Evolutionary conservation across 257 asterid genomes (phyloP), one percentile per base, ranked within the genome.

Genomic region (Solanum corneliomulleri): DNA sequence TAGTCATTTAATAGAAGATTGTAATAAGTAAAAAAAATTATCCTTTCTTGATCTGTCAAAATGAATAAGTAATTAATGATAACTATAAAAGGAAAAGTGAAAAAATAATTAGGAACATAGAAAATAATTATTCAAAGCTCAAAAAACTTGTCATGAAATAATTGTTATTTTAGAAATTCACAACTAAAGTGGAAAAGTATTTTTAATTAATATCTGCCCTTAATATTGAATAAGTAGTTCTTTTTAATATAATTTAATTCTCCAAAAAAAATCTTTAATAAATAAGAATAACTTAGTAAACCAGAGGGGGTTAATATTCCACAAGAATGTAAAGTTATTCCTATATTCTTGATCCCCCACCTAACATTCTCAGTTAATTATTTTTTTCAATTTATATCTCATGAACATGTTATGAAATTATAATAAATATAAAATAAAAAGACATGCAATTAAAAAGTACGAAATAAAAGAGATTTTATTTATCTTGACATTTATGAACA

Each of bases 61-160:
- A 33, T 4, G 35, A 0, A 33, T 4, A 33, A 33, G 0, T 33
- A 33, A 33, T 33, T 33, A 33, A 33, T 1, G 0, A 33, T 33
- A 33, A 33, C 35, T 33, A 33, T 33, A 33, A 33, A 33, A 33
- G 0, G 5, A 33, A 33, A 33, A 33, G 5, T 33, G 35, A 33
- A 0, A 0, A 33, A 33, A 0, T 33, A 33, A 33, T 33, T 33
- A 33, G 5, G 5, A 33, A 33, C 5, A 4, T 0, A 33, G 35
- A 4, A 1, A 33, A 9, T 23, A 21, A 23, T 4, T 23, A 23
- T 60, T 60, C 69, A 10, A 20, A 2, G 69, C 4, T 60, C 69
- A 60, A 60, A 60, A 23, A 23, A 9, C 0, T 60, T 60, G 29
- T 62, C 7, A 0, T 6, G 29, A 62, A 62, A 62, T 62, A 23